phyloP scores from a whole-genome alignment of 2,329 filamentous ascomycete species.

The Knufia petricola region DNA sequence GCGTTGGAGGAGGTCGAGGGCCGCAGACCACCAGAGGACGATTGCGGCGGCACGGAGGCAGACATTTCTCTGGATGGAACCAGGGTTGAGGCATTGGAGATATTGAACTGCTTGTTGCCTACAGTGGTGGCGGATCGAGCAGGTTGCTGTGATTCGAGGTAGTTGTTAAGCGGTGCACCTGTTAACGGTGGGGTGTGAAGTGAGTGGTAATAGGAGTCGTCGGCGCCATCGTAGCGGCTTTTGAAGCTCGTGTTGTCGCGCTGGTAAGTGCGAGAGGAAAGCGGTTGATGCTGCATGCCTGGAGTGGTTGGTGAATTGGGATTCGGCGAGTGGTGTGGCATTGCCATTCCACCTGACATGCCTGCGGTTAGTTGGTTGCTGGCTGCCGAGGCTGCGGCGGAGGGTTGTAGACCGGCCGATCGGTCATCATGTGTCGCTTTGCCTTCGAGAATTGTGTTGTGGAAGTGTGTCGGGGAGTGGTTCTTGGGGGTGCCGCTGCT shows the following conservation, averaged over 20 bases:
- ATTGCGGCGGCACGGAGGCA: constrained; percentile 17
- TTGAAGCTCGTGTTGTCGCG: constrained; percentile 25
- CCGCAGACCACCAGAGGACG: constrained; percentile 9
- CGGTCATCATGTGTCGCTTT: constrained; percentile 42
- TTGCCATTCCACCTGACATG: constrained; percentile 57
- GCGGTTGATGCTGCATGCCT: constrained; percentile 27
- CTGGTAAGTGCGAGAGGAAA: constrained; percentile 36
- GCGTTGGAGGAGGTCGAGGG: not conserved
- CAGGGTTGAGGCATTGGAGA: constrained; percentile 21
- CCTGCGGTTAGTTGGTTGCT: constrained; percentile 59
- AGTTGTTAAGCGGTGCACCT: not conserved
- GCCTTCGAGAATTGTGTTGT: constrained; percentile 55
- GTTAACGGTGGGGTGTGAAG: constrained; percentile 1
- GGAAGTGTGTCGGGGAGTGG: constrained; percentile 62
- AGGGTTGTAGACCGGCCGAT: constrained; percentile 51
- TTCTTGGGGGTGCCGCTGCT: constrained; percentile 61
- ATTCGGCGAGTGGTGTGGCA: constrained; percentile 42
- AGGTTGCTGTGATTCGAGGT: not conserved
- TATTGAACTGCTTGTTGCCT: constrained; percentile 16
- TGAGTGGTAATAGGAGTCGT: constrained; percentile 23
- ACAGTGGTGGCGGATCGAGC: constrained; percentile 18
- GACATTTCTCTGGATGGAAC: constrained; percentile 19
- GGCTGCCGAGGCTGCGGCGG: constrained; percentile 58
- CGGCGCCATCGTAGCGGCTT: constrained; percentile 32
- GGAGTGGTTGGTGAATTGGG: constrained; percentile 40